Percentiles rank a stretch among this genome's conserved stretches.
phyloP scores from a whole-genome alignment of 148 eudicot species.

The Chenopodium suecicum region DNA sequence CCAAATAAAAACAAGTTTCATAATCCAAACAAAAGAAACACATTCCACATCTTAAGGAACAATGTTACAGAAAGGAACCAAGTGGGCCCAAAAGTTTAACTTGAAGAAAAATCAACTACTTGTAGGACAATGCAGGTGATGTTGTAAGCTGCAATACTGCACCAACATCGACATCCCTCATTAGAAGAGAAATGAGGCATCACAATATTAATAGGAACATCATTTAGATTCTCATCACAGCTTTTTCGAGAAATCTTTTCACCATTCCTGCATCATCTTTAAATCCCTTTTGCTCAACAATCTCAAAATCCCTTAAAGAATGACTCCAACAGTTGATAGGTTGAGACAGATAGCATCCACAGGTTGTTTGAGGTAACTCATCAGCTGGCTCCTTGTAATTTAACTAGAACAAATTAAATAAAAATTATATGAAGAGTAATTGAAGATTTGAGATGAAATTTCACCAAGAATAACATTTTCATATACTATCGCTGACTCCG shows the following conservation, averaged over 20 bases:
- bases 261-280: background rate
- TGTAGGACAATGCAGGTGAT: no score
- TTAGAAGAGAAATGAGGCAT: background rate
- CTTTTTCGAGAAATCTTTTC: background rate
- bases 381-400: background rate
- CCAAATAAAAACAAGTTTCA: no score
- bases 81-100: no score
- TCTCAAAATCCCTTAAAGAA: slow-evolving; percentile 5
- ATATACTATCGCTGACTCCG: no score
- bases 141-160: no score
- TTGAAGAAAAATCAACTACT: no score
- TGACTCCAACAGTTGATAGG: slow-evolving; percentile 10
- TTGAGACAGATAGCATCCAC: background rate
- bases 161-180: no score
- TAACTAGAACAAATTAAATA: background rate
- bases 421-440: background rate
- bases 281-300: background rate
- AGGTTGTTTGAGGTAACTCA: background rate
- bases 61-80: no score
- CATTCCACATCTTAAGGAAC: no score
- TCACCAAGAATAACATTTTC: no score
- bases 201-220: background rate
- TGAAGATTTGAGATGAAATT: no score
- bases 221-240: background rate
- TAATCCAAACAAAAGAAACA: no score